A percentile compares a stretch with the other conserved stretches of the same genome.
phyloP scores from a whole-genome alignment of 139 green algal genomes.

The Micractinium sp. region DNA sequence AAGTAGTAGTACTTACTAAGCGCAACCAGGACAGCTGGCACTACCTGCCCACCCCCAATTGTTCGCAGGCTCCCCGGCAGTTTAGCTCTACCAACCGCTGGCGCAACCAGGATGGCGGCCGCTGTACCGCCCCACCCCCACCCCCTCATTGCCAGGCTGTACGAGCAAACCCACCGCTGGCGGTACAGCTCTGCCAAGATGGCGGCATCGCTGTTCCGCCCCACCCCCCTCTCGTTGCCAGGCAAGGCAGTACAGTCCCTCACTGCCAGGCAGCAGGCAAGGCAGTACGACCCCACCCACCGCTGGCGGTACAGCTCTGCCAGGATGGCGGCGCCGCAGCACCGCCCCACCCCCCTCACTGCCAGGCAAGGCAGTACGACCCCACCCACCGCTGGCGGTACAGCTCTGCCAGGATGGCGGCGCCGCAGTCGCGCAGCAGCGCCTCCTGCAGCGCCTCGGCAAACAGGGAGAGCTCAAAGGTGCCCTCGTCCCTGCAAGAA shows the following conservation, averaged over 20 bases:
- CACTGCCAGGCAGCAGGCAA: neutral
- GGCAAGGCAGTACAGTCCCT: neutral
- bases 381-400: slow-evolving; percentile 4
- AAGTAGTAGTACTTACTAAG: too few species aligned
- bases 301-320: slow-evolving; percentile 3
- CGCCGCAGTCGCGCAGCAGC: slow-evolving; percentile 64
- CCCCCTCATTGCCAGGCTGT: too few species aligned
- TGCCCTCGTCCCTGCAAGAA: slow-evolving; percentile 59
- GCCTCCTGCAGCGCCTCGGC: slow-evolving; percentile 79
- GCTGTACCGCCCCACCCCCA: too few species aligned
- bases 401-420: slow-evolving; percentile 32
- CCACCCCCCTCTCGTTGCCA: neutral
- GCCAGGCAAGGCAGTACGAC: neutral
- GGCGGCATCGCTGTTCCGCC: neutral
- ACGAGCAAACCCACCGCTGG: neutral
- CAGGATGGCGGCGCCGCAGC: slow-evolving; percentile 21
- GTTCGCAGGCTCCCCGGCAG: neutral
- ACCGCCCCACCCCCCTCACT: neutral
- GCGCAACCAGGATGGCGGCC: slow-evolving; percentile 25
- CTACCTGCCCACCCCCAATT: too few species aligned
- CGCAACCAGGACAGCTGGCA: too few species aligned
- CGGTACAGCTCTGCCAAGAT: slow-evolving; percentile 31
- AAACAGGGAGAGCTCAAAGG: slow-evolving; percentile 78
- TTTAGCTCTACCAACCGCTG: neutral
- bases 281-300: neutral